A percentile compares a stretch with the other conserved stretches of the same genome.
Evolutionary conservation across 1,284 basidiomycete genomes (phyloP).

Genomic region (Singerocomus inundabilis): DNA sequence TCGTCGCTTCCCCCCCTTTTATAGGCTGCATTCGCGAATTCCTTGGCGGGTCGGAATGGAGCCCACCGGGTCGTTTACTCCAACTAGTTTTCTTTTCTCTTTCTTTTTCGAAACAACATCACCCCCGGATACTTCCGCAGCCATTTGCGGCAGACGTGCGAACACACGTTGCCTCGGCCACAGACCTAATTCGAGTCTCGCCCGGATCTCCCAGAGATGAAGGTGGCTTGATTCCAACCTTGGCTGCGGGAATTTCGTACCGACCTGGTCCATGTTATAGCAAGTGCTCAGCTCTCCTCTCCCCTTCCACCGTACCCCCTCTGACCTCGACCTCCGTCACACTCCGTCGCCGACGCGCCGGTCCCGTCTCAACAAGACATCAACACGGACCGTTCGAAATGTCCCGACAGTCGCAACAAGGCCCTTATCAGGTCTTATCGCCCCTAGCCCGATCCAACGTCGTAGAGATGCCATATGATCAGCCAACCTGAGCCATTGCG

Average conservation of each 20-base stretch:
- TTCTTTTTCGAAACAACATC: background rate
- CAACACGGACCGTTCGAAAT: background rate
- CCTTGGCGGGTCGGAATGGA: conserved; percentile 1
- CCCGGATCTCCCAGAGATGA: conserved; percentile 16
- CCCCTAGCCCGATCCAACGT: no score
- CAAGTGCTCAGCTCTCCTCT: background rate
- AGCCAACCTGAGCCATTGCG: no score
- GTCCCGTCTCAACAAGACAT: background rate
- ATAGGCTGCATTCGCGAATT: background rate
- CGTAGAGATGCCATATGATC: no score
- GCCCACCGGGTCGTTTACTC: no score
- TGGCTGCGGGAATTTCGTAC: no score
- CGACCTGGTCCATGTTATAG: conserved; percentile 1
- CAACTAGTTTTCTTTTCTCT: no score
- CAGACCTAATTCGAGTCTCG: conserved; percentile 9
- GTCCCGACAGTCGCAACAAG: background rate
- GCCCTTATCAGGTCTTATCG: no score
- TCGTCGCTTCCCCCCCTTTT: background rate
- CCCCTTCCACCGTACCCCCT: background rate
- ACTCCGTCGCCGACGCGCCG: background rate
- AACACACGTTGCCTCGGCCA: conserved; percentile 22
- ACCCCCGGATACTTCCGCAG: conserved; percentile 12
- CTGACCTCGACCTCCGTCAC: background rate
- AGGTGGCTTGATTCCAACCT: background rate
- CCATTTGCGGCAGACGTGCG: background rate